A percentile compares a stretch with the other conserved stretches of the same genome.
These are phyloP conservation scores for Salvia miltiorrhiza DNA, from an alignment of 257 asterid species.

Conservation along the genomic window DNA sequence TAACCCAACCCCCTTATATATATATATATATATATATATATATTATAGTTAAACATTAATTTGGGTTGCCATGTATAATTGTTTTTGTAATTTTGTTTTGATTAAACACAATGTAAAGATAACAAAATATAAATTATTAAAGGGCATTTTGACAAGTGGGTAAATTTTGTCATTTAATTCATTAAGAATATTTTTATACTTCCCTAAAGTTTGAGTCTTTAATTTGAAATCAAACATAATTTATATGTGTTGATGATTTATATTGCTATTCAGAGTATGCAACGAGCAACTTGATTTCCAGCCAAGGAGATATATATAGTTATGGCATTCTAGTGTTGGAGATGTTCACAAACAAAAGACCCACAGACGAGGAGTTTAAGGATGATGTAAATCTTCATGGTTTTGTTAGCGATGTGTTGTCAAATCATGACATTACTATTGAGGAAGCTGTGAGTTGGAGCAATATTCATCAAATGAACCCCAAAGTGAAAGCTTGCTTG, in stretches of 20 bases:
- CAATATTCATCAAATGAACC: background rate
- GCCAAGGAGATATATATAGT: slow-evolving; percentile 28
- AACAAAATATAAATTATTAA: no score
- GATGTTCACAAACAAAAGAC: slow-evolving; percentile 27
- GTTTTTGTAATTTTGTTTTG: no score
- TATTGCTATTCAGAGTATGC: background rate
- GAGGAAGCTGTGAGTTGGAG: slow-evolving; percentile 15
- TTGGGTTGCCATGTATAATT: no score
- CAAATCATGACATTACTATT: background rate
- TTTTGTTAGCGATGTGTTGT: slow-evolving; percentile 18
- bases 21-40: no score
- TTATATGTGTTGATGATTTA: background rate
- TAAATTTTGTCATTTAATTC: no score
- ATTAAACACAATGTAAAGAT: no score
- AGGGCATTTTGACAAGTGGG: no score
- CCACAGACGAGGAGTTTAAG: slow-evolving; percentile 22
- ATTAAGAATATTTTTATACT: no score
- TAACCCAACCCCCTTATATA: no score
- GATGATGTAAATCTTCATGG: slow-evolving; percentile 16
- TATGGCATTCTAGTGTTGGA: slow-evolving; percentile 34
- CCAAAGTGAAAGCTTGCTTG: background rate
- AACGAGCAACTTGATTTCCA: slow-evolving; percentile 1
- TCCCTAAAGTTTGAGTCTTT: no score
- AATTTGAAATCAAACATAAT: no score
- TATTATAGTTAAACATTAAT: no score